Evolutionary conservation across 139 green algal genomes (phyloP), one percentile per base, ranked within the genome.

Genomic region (Choricystis sp.): DNA sequence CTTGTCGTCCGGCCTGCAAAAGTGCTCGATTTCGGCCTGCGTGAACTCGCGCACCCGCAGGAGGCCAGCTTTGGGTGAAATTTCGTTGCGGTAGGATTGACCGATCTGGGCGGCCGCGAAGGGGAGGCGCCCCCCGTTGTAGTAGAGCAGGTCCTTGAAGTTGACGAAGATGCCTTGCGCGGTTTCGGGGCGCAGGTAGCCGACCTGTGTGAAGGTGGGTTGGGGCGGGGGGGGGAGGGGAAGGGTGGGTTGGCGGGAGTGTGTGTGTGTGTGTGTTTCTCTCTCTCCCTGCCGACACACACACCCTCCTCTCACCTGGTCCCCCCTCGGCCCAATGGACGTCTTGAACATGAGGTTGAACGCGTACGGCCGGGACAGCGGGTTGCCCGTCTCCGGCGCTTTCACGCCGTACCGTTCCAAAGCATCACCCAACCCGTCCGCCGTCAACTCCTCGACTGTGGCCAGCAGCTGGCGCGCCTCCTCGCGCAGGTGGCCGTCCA

Each of bases 311-410:
- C n/a, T n/a, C n/a, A n/a, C n/a, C n/a, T n/a, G n/a, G 73, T 95
- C 84, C 21, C 89, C 88, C 24, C 70, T 72, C 24, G 89, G 89
- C 23, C 88, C 88, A 72, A 95, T 94, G 71, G 71, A 83, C 1
- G 86, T 94, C 60, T 81, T 79, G 72, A 99, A 99, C 93, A 98
- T 99, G 19, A 99, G 84, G 80, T 99, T 99, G 86, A 99, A 99
- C 56, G 91, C 81, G 79, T 94, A 97, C 31, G 93, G 91, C 3
- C 72, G 66, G 5, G 72, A 83, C 55, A 99, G 82, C 59, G 87
- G 88, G 75, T 98, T 98, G 31, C 81, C 81, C 49, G 93, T 98
- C 62, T 96, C 93, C 1, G 92, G 92, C 1, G 90, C 77, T 60
- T 88, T 90, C 29, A 94, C 81, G 56, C 70, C 79, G 66, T 86